Evolutionary conservation across 257 asterid species (phyloP).

Genomic region (Gynochthodes officinalis): DNA sequence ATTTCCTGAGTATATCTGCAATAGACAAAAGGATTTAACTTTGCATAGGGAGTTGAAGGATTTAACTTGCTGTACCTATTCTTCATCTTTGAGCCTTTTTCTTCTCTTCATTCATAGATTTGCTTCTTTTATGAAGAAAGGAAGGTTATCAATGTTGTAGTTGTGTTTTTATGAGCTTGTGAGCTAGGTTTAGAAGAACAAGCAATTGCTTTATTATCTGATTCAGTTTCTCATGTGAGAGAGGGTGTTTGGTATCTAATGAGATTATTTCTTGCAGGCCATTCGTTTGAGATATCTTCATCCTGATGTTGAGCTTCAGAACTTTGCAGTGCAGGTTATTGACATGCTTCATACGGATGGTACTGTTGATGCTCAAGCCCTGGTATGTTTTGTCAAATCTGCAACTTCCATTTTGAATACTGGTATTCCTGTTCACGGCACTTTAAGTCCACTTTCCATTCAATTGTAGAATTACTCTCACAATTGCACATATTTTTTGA

Average conservation of each 20-base stretch:
- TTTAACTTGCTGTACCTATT: not conserved
- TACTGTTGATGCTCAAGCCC: conserved; percentile 81
- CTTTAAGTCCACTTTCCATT: not conserved
- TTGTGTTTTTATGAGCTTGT: not conserved
- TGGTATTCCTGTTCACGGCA: conserved; percentile 1
- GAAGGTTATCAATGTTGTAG: not conserved
- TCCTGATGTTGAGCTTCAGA: conserved; percentile 89
- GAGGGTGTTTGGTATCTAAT: conserved; percentile 8
- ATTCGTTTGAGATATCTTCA: conserved; percentile 76
- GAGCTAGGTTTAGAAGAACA: not conserved
- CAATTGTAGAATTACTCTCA: not conserved
- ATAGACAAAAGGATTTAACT: not conserved
- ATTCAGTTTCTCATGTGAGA: not conserved
- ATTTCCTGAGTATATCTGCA: not conserved
- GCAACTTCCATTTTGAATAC: conserved; percentile 8
- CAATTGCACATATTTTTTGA: not conserved
- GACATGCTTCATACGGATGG: conserved; percentile 81
- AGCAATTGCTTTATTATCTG: not conserved
- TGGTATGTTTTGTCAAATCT: conserved; percentile 50
- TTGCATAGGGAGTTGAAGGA: not conserved
- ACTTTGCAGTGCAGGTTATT: conserved; percentile 61
- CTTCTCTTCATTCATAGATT: not conserved
- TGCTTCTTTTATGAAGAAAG: not conserved
- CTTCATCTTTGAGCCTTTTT: not conserved
- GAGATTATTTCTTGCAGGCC: conserved; percentile 55